Conservation (phyloP, 352 stramenopile genomes). For the Pythium oligandrum region DNA sequence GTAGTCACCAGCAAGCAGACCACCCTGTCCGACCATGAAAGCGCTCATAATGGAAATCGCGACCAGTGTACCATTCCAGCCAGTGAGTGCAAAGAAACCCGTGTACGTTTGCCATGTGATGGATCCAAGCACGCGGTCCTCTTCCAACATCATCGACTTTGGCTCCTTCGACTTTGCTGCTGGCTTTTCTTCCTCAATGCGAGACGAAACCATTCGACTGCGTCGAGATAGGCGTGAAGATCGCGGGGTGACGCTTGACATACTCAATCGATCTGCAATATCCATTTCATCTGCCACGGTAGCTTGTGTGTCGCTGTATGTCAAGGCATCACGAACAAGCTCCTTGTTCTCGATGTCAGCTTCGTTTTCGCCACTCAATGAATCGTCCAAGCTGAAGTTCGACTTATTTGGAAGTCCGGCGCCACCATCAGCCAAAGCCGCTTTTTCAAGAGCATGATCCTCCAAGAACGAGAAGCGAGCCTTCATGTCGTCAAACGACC, state of each 20-base stretch:
- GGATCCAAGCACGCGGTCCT: too few species aligned
- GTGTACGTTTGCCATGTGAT: too few species aligned
- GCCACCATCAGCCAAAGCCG: too few species aligned
- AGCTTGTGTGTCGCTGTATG: conserved; percentile 1
- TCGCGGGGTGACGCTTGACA: conserved; percentile 4
- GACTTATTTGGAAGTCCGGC: too few species aligned
- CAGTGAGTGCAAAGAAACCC: too few species aligned
- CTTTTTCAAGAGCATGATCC: conserved; percentile 8
- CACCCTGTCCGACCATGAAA: too few species aligned
- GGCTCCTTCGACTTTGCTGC: not conserved
- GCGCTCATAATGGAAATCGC: too few species aligned
- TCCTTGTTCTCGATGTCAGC: too few species aligned
- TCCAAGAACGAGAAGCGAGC: conserved; percentile 25
- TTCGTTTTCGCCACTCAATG: too few species aligned
- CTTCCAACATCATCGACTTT: not conserved
- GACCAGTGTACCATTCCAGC: too few species aligned
- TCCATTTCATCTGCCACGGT: conserved; percentile 1
- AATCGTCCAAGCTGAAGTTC: too few species aligned
- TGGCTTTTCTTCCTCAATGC: not conserved
- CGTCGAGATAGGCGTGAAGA: conserved; percentile 2
- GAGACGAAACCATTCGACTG: conserved; percentile 1
- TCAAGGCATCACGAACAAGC: conserved; percentile 12
- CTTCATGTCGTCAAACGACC: conserved; percentile 62
- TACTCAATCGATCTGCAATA: conserved; percentile 4
- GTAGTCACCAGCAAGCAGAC: too few species aligned